Conservation (phyloP, 208 protist species). For the Crithidia bombi region DNA sequence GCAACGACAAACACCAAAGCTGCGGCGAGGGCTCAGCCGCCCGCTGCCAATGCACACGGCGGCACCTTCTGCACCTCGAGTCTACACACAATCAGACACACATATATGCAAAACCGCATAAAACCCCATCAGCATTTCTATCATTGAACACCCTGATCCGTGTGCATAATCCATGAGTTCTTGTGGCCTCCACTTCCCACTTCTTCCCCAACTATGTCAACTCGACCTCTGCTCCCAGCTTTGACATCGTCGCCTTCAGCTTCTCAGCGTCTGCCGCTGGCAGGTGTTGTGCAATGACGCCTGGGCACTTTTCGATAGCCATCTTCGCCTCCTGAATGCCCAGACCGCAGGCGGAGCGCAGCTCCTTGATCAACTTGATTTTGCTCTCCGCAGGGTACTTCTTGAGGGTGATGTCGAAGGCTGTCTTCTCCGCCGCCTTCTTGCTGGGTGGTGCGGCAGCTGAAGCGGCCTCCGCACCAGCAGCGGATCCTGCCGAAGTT, state of each 20-base stretch:
- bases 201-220: constrained; percentile 36
- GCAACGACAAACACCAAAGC: too few relatives aligned
- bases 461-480: constrained; percentile 16
- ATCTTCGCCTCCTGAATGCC: constrained; percentile 78
- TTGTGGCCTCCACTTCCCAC: not conserved
- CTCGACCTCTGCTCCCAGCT: constrained; percentile 74
- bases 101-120: too few relatives aligned
- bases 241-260: constrained; percentile 68
- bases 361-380: constrained; percentile 88
- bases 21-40: too few relatives aligned
- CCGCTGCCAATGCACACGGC: too few relatives aligned
- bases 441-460: constrained; percentile 36
- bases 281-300: constrained; percentile 73
- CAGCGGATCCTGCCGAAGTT: not conserved
- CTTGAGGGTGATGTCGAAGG: constrained; percentile 74
- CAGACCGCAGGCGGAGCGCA: constrained; percentile 65
- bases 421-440: constrained; percentile 70
- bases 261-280: constrained; percentile 78
- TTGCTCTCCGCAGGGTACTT: constrained; percentile 75
- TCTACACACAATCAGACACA: too few relatives aligned
- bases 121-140: too few relatives aligned
- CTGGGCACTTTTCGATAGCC: constrained; percentile 82
- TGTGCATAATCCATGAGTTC: not conserved
- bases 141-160: too few relatives aligned
- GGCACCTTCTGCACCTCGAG: too few relatives aligned